Evolutionary conservation across 2,329 filamentous ascomycete genomes (phyloP), one percentile per base, ranked within the genome.

Genomic region (Penicillium capsulatum): DNA sequence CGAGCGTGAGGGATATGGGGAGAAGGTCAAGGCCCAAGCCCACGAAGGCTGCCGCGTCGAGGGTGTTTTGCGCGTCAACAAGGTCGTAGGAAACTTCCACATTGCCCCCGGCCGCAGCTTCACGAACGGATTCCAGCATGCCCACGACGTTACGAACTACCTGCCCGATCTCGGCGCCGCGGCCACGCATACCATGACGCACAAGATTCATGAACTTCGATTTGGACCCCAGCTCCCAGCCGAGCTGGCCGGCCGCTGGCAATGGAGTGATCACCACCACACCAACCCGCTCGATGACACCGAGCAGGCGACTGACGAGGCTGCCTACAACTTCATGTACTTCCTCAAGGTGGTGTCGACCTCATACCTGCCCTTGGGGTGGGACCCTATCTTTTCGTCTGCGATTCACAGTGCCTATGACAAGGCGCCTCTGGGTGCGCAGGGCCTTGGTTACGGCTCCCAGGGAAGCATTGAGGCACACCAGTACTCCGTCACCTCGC

Each of bases 341-440:
- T 98, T 98, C 67, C 77, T 98, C 68, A 98, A 98, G 75, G 92
- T 98, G 41, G 92, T 98, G 20, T 88, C 86, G 3, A 98, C 92
- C 2, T 91, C 89, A 1, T 98, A 97, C 64, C 77, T 97, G 17
- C 89, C 92, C 2, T 77, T 98, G 1, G 89, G 89, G 48, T 94
- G 88, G 87, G 83, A 89, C 60, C 79, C 80, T 56, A 75, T 74
- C 43, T 66, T 64, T 39, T 67, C 65, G 0, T 54, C 60, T 34
- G 49, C 62, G 15, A 50, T 65, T 16, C 63, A 69, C 47, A 61
- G 55, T 16, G 56, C 59, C 19, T 51, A 70, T 40, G 73, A 82
- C 32, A 71, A 76, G 32, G 68, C 78, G 9, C 80, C 80, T 37
- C 70, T 92, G 34, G 86, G 89, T 57, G 69, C 71, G 17, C 80